These are phyloP conservation scores for Purpureocillium lavendulum DNA, from an alignment of 2,329 filamentous ascomycete genomes.

Conservation along the genomic window DNA sequence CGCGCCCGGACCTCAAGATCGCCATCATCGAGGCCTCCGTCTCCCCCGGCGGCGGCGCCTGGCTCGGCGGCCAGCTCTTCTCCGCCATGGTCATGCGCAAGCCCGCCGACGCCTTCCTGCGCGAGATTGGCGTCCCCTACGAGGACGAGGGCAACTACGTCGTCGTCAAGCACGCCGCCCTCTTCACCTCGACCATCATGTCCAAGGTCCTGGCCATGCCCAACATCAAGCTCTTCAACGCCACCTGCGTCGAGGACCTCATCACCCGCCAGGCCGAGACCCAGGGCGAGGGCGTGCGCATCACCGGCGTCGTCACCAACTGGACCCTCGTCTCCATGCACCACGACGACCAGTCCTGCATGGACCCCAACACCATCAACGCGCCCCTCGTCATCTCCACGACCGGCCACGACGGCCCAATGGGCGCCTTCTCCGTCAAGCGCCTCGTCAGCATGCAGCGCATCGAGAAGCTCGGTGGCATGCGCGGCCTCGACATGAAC, in stretches of 20 bases:
- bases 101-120: slow-evolving; percentile 77
- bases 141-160: slow-evolving; percentile 86
- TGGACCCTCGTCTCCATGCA: slow-evolving; percentile 88
- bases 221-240: slow-evolving; percentile 96
- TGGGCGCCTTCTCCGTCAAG: slow-evolving; percentile 88
- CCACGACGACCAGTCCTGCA: slow-evolving; percentile 85
- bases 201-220: slow-evolving; percentile 76
- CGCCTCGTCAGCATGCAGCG: slow-evolving; percentile 81
- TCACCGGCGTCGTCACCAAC: slow-evolving; percentile 89
- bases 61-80: slow-evolving; percentile 92
- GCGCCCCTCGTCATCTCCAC: slow-evolving; percentile 82
- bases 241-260: slow-evolving; percentile 83
- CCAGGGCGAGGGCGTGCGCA: slow-evolving; percentile 43
- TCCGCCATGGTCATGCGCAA: slow-evolving; percentile 93
- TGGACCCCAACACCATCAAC: slow-evolving; percentile 97
- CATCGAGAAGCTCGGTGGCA: slow-evolving; percentile 77
- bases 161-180: slow-evolving; percentile 86
- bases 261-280: slow-evolving; percentile 62
- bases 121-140: slow-evolving; percentile 72
- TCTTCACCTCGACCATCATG: slow-evolving; percentile 84
- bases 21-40: slow-evolving; percentile 85
- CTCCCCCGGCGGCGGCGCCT: slow-evolving; percentile 79
- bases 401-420: slow-evolving; percentile 84
- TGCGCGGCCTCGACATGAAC: slow-evolving; percentile 93
- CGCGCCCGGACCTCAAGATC: slow-evolving; percentile 84